Base-by-base conservation (phyloP, 139 green algal species). In the Auxenochlorella pyrenoidosa region DNA sequence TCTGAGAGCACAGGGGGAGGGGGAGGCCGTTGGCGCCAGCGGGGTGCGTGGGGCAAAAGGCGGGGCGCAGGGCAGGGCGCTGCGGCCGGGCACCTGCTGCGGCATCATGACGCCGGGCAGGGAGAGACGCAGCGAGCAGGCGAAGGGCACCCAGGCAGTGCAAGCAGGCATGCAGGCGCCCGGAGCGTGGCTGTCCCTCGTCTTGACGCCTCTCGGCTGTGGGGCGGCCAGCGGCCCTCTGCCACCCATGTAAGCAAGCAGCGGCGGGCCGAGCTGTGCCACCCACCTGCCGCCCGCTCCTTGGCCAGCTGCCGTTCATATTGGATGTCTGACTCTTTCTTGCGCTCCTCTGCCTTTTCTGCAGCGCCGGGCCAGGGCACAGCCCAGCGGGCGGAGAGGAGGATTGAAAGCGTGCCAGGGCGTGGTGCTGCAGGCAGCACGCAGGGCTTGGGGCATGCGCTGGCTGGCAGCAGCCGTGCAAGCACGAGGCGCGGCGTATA, bases 241-340 rank as follows among this genome's bases (percentile, higher is more conserved):
- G n/a, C n/a, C n/a, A n/a, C n/a, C n/a, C n/a, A n/a, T n/a, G n/a
- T n/a, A n/a, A n/a, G n/a, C n/a, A n/a, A n/a, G n/a, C n/a, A n/a
- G n/a, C n/a, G 15, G 5, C 4, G 15, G 70, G 13, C 13, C 34
- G 13, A 43, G 5, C 8, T 12, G 6, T 51, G 38, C 40, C 1
- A 24, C 86, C 13, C 77, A 93, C 85, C 88, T 90, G 75, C 83
- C 2, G 70, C 85, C 19, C 85, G 84, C 75, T 92, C 88, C 41
- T 88, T 88, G 10, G 72, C 80, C 43, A 95, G 79, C 63, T 91
- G 66, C 1, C 94, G 87, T 88, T 98, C 96, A 75, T 93, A 95
- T 22, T 95, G 66, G 8, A 98, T 90, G 70, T 97, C 95, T 86
- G 98, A 91, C 87, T 99, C 97, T 22, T 87, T 82, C 89, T 99